Base-by-base conservation (phyloP, 805 yeast species). In the Starmera amethionina region DNA sequence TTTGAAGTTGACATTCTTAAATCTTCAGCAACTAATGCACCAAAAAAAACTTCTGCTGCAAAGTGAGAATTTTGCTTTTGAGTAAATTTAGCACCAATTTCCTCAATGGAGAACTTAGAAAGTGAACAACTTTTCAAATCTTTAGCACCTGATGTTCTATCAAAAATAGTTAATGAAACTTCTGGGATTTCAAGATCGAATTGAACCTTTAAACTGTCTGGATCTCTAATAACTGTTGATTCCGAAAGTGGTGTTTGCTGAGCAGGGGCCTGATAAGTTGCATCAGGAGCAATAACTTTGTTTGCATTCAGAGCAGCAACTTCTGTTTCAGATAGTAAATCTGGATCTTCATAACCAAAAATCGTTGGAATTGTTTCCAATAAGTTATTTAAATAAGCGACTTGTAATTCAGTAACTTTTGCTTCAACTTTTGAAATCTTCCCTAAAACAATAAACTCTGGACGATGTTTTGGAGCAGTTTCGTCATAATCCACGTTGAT, bases 1-100 rank as follows among this genome's bases (percentile, higher is more conserved):
- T 83, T 90, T 28, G 70, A 76, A 16, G 72, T 73, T 7, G 63
- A 62, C 19, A 60, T 58, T 47, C 97, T 69, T 4, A 78, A 73
- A 60, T 93, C 98, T 40, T 74, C 76, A 3, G 89, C 82, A 2
- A 80, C 75, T 50, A 93, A 82, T 0, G 96, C 77, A 34, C 77
- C 73, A 27, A 87, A 68, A 41, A 73, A 75, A 8, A 87, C 50
- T 40, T 78, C 79, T 0, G 89, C 74, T 8, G 64, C 70, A 40
- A 75, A 71, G 29, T 75, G 70, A 0, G 80, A 72, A 47, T 75
- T 72, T 22, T 73, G 68, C 34, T 65, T 69, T 64, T 82, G 64
- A 6, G 60, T 50, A 39, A 83, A 67, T 19, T 63, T 58, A 4
- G 80, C 45, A 0, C 75, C 75, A 22, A 79, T 63, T 12, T 76